Conservation (phyloP, 495 filamentous ascomycete genomes). For the Acidiella bohemica region DNA sequence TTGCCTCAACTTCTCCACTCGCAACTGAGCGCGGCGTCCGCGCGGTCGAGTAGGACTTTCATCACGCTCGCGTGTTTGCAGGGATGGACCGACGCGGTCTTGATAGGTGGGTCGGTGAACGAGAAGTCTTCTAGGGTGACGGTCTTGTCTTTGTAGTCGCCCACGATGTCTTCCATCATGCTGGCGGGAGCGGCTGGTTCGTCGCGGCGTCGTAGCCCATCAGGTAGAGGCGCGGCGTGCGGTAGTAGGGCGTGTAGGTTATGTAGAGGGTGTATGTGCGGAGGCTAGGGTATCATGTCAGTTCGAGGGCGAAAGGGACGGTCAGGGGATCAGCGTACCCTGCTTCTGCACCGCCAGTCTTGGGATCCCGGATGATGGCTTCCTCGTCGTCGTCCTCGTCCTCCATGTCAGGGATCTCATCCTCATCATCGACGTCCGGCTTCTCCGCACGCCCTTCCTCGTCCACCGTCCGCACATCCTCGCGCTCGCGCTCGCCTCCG, state of each 20-base stretch:
- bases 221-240: conserved; percentile 88
- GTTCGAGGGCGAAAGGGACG: too few relatives aligned
- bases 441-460: conserved; percentile 62
- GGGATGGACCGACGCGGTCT: conserved; percentile 94
- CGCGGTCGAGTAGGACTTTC: conserved; percentile 92
- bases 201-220: conserved; percentile 58
- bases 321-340: conserved; percentile 49
- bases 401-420: conserved; percentile 95
- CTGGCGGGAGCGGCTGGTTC: conserved; percentile 59
- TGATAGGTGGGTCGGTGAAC: conserved; percentile 65
- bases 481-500: conserved; percentile 57
- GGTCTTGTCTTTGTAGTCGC: conserved; percentile 99
- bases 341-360: conserved; percentile 39
- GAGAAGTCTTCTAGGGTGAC: conserved; percentile 97
- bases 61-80: conserved; percentile 91
- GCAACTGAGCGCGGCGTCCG: conserved; percentile 78
- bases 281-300: conserved; percentile 33
- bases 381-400: conserved; percentile 95
- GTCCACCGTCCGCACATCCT: conserved; percentile 76
- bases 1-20: conserved; percentile 57
- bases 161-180: conserved; percentile 99
- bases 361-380: conserved; percentile 79
- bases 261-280: conserved; percentile 97
- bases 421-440: conserved; percentile 58
- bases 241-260: conserved; percentile 91